A percentile compares a stretch with the other conserved stretches of the same genome.
Conservation (phyloP, 257 asterid genomes). For the Gentiana dahurica region DNA sequence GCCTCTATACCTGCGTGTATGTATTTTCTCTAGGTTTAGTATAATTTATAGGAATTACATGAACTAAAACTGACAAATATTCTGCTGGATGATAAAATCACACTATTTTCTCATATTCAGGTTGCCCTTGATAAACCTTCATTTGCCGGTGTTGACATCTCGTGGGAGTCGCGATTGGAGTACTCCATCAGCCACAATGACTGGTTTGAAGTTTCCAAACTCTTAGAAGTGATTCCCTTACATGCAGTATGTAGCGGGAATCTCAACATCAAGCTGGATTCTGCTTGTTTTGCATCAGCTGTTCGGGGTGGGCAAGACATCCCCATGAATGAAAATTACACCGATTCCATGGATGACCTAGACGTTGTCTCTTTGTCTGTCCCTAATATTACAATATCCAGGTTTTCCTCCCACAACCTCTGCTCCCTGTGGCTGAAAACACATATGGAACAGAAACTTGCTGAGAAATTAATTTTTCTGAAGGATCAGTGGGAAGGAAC, state of each 20-base stretch:
- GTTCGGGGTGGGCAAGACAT: constrained; percentile 36
- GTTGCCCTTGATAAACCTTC: constrained; percentile 88
- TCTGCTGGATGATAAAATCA: constrained; percentile 9
- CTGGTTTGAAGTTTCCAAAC: constrained; percentile 78
- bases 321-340: constrained; percentile 39
- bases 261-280: constrained; percentile 63
- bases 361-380: constrained; percentile 60
- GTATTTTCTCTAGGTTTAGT: no score
- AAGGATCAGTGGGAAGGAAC: constrained; percentile 67
- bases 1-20: no score
- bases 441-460: constrained; percentile 85
- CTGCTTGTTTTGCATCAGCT: constrained; percentile 33
- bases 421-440: constrained; percentile 65
- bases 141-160: constrained; percentile 81
- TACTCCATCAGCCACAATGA: constrained; percentile 82
- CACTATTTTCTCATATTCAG: constrained; percentile 35
- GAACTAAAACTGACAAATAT: no score
- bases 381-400: constrained; percentile 53
- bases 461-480: constrained; percentile 56
- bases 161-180: constrained; percentile 98
- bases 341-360: constrained; percentile 60
- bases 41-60: no score
- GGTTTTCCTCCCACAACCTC: constrained; percentile 42
- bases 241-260: constrained; percentile 64
- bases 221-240: constrained; percentile 70